Conservation (phyloP, 2,329 filamentous ascomycete genomes). For the Verticillium zaregamsianum region DNA sequence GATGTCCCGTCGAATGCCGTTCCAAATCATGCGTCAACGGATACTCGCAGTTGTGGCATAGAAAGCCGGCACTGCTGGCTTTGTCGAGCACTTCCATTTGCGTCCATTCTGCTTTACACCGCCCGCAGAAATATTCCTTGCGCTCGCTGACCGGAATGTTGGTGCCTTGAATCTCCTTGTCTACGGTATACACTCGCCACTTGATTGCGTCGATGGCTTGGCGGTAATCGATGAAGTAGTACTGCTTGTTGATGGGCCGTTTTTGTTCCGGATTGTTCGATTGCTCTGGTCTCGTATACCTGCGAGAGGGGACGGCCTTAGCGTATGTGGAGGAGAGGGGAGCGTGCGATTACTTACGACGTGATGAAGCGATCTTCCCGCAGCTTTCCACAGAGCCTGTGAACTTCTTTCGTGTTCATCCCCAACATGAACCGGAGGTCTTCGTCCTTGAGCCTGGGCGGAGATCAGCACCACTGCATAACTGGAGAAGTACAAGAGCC, state of each 20-base stretch:
- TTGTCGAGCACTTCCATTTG: constrained; percentile 84
- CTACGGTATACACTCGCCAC: constrained; percentile 83
- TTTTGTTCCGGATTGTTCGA: constrained; percentile 56
- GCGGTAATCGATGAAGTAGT: constrained; percentile 96
- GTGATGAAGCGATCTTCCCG: constrained; percentile 81
- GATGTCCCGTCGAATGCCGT: constrained; percentile 64
- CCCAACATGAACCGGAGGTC: constrained; percentile 84
- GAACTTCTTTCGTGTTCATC: constrained; percentile 87
- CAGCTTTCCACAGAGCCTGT: constrained; percentile 81
- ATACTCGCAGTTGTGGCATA: constrained; percentile 74
- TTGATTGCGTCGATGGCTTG: constrained; percentile 95
- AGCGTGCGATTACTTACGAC: constrained; percentile 51
- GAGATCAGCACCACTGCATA: constrained; percentile 44
- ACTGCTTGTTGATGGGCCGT: constrained; percentile 79
- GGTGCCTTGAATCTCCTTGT: constrained; percentile 81
- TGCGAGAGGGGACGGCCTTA: constrained; percentile 3
- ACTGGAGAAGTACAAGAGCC: not conserved
- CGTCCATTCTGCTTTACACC: constrained; percentile 83
- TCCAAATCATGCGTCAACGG: constrained; percentile 63
- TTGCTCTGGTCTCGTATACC: constrained; percentile 12
- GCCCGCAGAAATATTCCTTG: constrained; percentile 84
- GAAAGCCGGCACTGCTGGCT: constrained; percentile 66
- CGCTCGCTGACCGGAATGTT: constrained; percentile 77
- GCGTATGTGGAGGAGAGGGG: not conserved
- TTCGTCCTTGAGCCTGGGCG: constrained; percentile 78